Percentiles rank a stretch among this genome's conserved stretches.
Conservation (phyloP, 495 filamentous ascomycete genomes). For the Lindgomyces ingoldianus region DNA sequence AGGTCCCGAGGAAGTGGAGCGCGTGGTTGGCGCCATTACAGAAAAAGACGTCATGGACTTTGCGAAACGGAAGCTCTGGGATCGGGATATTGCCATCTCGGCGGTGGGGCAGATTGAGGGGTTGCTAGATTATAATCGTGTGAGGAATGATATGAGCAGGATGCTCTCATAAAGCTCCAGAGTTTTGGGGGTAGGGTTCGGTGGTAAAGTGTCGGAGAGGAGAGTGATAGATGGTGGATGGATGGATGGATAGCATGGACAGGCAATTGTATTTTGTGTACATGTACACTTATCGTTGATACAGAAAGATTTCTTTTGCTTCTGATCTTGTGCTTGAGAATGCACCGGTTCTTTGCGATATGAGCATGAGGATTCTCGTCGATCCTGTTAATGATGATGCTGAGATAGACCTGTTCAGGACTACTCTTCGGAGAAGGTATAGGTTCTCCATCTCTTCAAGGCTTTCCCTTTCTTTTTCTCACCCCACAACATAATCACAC, state of each 20-base stretch:
- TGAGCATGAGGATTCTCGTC: no score
- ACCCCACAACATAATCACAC: no score
- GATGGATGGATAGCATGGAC: background rate
- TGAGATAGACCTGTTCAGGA: no score
- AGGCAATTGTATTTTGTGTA: conserved; percentile 34
- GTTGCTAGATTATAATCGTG: conserved; percentile 82
- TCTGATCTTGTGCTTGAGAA: no score
- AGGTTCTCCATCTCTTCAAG: no score
- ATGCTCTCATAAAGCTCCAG: conserved; percentile 56
- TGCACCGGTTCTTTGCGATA: no score
- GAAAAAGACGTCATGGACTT: conserved; percentile 98
- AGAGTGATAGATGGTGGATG: background rate
- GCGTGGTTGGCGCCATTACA: conserved; percentile 79
- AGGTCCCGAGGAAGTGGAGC: conserved; percentile 90
- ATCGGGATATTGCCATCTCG: conserved; percentile 90
- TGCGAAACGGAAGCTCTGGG: conserved; percentile 87
- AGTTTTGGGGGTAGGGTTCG: background rate
- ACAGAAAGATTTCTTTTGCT: no score
- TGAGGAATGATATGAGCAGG: conserved; percentile 87
- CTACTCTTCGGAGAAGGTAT: no score
- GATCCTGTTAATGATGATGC: no score
- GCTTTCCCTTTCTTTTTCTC: no score
- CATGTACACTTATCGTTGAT: conserved; percentile 24
- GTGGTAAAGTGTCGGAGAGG: background rate
- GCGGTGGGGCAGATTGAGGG: conserved; percentile 93